Percentiles rank a stretch among this genome's conserved stretches.
Evolutionary conservation across 805 yeast species (phyloP).

Genomic region (Pichia pseudocactophila): DNA sequence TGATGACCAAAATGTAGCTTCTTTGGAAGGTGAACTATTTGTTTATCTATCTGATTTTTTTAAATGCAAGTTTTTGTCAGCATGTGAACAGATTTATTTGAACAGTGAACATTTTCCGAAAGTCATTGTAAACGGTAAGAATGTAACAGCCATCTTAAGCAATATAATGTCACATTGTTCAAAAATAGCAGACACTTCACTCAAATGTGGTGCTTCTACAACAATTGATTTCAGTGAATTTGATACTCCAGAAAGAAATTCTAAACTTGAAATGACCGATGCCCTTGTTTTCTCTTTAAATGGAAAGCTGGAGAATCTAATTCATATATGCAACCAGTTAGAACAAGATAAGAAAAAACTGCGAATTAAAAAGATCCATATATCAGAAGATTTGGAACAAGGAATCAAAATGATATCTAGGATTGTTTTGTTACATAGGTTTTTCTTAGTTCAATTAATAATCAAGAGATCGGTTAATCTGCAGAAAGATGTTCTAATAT

Average conservation of each 20-base stretch:
- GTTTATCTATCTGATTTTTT: constrained; percentile 26
- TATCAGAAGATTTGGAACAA: constrained; percentile 17
- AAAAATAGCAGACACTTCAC: constrained; percentile 16
- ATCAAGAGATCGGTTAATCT: constrained; percentile 31
- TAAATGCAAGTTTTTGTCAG: constrained; percentile 27
- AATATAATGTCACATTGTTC: constrained; percentile 42
- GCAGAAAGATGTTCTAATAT: constrained; percentile 38
- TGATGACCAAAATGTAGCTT: constrained; percentile 2
- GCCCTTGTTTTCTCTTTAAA: constrained; percentile 34
- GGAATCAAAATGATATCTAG: constrained; percentile 42
- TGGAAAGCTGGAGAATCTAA: constrained; percentile 31
- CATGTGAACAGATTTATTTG: constrained; percentile 34
- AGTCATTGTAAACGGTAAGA: constrained; percentile 14
- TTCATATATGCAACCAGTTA: constrained; percentile 22
- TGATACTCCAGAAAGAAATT: constrained; percentile 1
- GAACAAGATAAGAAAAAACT: constrained; percentile 16
- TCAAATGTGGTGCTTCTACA: no score
- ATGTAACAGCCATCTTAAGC: constrained; percentile 32
- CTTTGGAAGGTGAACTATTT: constrained; percentile 32
- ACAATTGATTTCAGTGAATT: no score
- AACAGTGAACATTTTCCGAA: constrained; percentile 34
- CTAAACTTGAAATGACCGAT: constrained; percentile 23
- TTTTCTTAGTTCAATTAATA: constrained; percentile 38
- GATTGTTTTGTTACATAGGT: constrained; percentile 50
- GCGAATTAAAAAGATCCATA: constrained; percentile 1